A percentile compares a stretch with the other conserved stretches of the same genome.
These are phyloP conservation scores for Incumbomyces lentus DNA, from an alignment of 2,329 filamentous ascomycete species.

Conservation along the genomic window DNA sequence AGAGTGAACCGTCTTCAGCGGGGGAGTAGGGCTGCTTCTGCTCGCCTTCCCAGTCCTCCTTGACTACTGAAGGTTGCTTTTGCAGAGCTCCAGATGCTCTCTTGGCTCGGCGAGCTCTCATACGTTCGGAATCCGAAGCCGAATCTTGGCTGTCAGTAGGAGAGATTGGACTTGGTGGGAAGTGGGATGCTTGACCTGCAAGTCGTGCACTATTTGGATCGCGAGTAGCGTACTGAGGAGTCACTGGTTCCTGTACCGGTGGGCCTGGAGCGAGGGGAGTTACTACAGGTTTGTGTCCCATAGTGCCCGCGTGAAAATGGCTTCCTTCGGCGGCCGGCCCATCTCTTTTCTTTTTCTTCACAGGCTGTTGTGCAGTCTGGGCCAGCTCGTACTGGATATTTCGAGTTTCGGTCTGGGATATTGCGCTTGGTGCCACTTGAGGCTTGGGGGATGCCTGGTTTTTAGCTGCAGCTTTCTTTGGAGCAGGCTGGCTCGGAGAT, in stretches of 20 bases:
- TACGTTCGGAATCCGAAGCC: slow-evolving; percentile 21
- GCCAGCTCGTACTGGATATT: slow-evolving; percentile 21
- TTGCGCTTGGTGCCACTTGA: slow-evolving; percentile 8
- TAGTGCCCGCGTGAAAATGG: slow-evolving; percentile 20
- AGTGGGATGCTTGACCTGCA: slow-evolving; percentile 9
- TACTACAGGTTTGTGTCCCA: slow-evolving; percentile 20
- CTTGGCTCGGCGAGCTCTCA: slow-evolving; percentile 17
- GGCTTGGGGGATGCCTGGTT: slow-evolving; percentile 6
- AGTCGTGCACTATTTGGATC: slow-evolving; percentile 10
- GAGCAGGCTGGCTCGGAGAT: slow-evolving; percentile 7
- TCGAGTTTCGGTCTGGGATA: slow-evolving; percentile 20
- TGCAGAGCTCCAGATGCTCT: slow-evolving; percentile 22
- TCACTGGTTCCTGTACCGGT: slow-evolving; percentile 2
- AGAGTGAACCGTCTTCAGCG: slow-evolving; percentile 3
- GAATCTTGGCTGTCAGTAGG: slow-evolving; percentile 16
- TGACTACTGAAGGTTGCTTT: slow-evolving; percentile 31
- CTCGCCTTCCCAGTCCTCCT: slow-evolving; percentile 33
- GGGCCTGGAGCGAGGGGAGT: slow-evolving; percentile 25
- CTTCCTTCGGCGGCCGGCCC: slow-evolving; percentile 22
- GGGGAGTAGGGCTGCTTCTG: slow-evolving; percentile 21
- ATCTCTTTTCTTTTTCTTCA: slow-evolving; percentile 22
- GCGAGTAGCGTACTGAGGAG: not conserved
- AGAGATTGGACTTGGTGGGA: slow-evolving; percentile 8
- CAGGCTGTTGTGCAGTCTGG: slow-evolving; percentile 22
- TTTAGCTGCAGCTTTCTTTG: not conserved